These are phyloP conservation scores for Fusarium azukiicola DNA, from an alignment of 2,329 filamentous ascomycete genomes.

Conservation along the genomic window DNA sequence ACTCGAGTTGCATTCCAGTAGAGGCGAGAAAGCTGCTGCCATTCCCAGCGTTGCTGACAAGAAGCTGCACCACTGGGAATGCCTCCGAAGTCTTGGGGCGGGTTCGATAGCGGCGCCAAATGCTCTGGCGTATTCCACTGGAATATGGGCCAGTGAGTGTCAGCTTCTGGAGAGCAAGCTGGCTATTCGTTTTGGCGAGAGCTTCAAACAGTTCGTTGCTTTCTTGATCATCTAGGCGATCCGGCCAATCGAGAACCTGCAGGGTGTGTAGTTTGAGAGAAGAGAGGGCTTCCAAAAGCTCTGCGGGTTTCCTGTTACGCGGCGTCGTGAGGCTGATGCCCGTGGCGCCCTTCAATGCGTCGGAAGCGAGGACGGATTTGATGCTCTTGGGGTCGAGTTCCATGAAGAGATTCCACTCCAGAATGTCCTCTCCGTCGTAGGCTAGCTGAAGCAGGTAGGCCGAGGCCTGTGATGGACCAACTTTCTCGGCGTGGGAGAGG, in stretches of 20 bases:
- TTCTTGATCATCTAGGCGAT: background rate
- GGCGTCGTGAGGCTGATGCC: conserved; percentile 10
- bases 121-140: conserved; percentile 6
- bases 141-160: conserved; percentile 25
- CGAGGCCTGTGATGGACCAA: conserved; percentile 1
- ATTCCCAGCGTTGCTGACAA: conserved; percentile 3
- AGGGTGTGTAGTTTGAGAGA: conserved; percentile 17
- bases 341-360: background rate
- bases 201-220: conserved; percentile 15
- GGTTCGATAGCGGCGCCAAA: conserved; percentile 11
- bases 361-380: background rate
- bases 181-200: background rate
- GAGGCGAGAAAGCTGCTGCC: background rate
- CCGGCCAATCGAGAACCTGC: conserved; percentile 19
- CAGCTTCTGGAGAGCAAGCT: conserved; percentile 15
- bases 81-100: background rate
- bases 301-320: background rate
- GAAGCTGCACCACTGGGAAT: conserved; percentile 29
- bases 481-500: background rate
- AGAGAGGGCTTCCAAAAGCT: conserved; percentile 21
- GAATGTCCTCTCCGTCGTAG: conserved; percentile 1
- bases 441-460: conserved; percentile 19
- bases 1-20: conserved; percentile 4
- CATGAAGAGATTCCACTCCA: conserved; percentile 18
- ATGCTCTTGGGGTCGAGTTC: conserved; percentile 10